Base-by-base conservation (phyloP, 1,284 basidiomycete genomes). In the Pulveroboletus sp. region DNA sequence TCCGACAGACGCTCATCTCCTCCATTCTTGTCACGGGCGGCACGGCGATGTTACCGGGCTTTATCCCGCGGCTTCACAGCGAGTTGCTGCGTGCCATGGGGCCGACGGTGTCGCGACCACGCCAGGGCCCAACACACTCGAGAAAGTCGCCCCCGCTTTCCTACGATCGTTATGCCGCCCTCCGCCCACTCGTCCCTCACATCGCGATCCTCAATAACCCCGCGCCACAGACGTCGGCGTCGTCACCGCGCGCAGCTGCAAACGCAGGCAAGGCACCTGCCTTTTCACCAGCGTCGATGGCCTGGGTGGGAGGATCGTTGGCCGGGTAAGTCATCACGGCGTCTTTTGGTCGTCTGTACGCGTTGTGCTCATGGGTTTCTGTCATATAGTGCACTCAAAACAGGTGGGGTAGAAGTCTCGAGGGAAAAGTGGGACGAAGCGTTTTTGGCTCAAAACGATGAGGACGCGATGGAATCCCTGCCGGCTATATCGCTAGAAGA, bases 241-340 rank as follows among this genome's bases (percentile, higher is more conserved):
- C 62, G 12, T 59, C 63, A 6, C 74, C 79, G 43, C 72, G 83
- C 51, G 81, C 79, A 12, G 72, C 63, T 22, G 79, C 78, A 0
- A 86, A 85, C 59, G 86, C 86, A 0, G 94, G 94, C 5, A 89
- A 84, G 64, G 92, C 91, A 1, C 95, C 94, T 0, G 89, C 92
- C 0, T 96, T 94, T 74, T 77, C 86, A 8, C 88, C 94, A 3
- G 84, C 86, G 2, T 79, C 86, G 35, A 79, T 95, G 72, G 81
- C 89, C 0, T 98, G 95, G 94, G 86, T 98, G n/a, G 95, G 95
- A 4, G 95, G 92, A 0, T 94, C 92, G 35, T 73, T 98, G 17
- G 92, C 94, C 4, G 96, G 95, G 89, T 93, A 72, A 63, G 87
- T 77, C 45, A 25, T 18, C 25, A 10, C n/a, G 8, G 20, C 20